Evolutionary conservation across 148 eudicot genomes (phyloP), one percentile per base, ranked within the genome.

Genomic region (Persicaria maculosa): DNA sequence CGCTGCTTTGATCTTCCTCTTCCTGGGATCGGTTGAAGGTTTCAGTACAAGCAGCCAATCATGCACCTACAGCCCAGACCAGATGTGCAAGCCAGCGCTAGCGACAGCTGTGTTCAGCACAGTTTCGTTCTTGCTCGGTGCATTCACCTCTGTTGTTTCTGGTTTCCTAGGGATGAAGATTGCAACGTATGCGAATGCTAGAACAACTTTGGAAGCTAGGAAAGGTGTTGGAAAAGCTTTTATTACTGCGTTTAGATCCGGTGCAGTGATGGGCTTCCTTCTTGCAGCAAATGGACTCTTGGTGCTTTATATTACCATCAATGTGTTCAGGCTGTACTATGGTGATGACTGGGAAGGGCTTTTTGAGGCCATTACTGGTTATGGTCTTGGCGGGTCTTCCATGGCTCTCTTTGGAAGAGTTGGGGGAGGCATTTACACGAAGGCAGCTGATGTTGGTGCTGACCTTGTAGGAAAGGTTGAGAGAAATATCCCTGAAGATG

Each of bases 381-480:
- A 92, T 80, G 97, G 95, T 47, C 95, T 92, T 74, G 97, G 97
- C 75, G 97, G 97, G 43, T 92, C 97, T 61, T 88, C 93, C 22
- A 90, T 92, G 97, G 93, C 97, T 53, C 85, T 93, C 46, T 88
- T 90, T 72, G 96, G 96, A 9, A 87, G 96, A 85, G 97, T 90
- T 79, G 93, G 88, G 64, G 93, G 97, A 54, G 97, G 97, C 12
- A 92, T 92, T 47, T 92, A 92, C 74, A 92, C 96, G 9, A 92
- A 92, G 71, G 97, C 96, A 78, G 97, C 96, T 80, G 97, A 90
- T 81, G 96, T 92, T 7, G 96, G 97, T 71, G 97, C 96, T 77
- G 97, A 92, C 82, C 93, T 92, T 75, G 97, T 92, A 15, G 96
- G 97, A 44, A 92, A 92, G 82, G 85, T 90, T 52, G 97, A 90